Conservation (phyloP, 805 yeast species). For the Kodamaea jinghongensis region DNA sequence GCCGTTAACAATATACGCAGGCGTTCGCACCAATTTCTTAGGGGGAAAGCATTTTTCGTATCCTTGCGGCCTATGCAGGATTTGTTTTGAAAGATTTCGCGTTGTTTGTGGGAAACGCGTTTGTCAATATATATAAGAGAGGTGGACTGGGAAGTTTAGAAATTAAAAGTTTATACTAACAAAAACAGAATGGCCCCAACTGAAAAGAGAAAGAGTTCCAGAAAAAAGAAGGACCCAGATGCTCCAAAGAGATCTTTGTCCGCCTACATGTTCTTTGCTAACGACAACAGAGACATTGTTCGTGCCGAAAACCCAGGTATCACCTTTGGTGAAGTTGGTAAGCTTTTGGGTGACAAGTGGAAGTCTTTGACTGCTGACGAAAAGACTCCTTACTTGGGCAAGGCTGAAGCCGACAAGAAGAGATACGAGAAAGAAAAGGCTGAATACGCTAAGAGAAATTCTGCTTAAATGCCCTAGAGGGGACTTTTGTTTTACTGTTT, state of each 20-base stretch:
- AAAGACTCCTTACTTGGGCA: constrained; percentile 85
- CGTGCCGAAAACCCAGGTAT: constrained; percentile 96
- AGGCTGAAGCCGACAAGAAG: constrained; percentile 95
- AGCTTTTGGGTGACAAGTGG: constrained; percentile 94
- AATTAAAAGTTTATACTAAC: constrained; percentile 11
- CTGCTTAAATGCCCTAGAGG: constrained; percentile 8
- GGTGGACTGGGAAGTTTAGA: not conserved
- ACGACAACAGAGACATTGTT: constrained; percentile 93
- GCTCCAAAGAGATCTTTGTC: constrained; percentile 99
- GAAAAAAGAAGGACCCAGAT: constrained; percentile 78
- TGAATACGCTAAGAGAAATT: constrained; percentile 55
- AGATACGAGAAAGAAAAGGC: constrained; percentile 97
- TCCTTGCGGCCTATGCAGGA: not conserved
- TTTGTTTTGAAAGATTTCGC: no score
- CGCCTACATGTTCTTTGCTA: constrained; percentile 98
- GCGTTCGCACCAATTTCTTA: constrained; percentile 2
- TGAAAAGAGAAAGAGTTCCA: constrained; percentile 43
- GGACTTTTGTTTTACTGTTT: constrained; percentile 4
- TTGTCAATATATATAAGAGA: not conserved
- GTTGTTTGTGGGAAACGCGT: no score
- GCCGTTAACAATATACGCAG: constrained; percentile 6
- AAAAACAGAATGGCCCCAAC: constrained; percentile 16
- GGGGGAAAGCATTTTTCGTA: not conserved
- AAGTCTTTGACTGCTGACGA: constrained; percentile 81
- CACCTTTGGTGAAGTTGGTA: constrained; percentile 93